These are phyloP conservation scores for Lentinus tigrinus DNA, from an alignment of 768 basidiomycete species.

Conservation along the genomic window DNA sequence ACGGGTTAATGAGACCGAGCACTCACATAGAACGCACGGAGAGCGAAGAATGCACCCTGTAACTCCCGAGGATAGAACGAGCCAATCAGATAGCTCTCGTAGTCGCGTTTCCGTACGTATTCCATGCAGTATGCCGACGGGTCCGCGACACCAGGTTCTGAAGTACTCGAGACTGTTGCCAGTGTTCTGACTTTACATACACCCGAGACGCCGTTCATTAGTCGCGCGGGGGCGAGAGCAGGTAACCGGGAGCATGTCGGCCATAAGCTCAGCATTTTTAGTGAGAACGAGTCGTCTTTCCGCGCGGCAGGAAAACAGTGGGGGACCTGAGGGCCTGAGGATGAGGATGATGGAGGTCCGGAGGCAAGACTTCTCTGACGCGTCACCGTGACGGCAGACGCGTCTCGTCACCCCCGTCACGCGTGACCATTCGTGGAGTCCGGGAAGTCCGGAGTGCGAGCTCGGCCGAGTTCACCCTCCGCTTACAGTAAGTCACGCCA, in stretches of 20 bases:
- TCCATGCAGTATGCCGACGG: constrained; percentile 64
- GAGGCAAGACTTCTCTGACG: neutral
- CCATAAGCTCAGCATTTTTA: neutral
- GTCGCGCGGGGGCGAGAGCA: neutral
- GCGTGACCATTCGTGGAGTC: constrained; percentile 2
- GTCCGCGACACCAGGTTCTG: constrained; percentile 17
- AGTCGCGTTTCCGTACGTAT: constrained; percentile 76
- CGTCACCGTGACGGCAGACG: constrained; percentile 5
- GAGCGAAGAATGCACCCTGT: constrained; percentile 69
- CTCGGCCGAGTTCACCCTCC: neutral
- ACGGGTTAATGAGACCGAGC: neutral
- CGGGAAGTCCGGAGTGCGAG: neutral
- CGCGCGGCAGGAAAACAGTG: neutral
- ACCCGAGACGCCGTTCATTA: neutral
- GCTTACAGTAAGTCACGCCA: neutral
- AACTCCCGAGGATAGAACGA: constrained; percentile 69
- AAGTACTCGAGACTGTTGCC: neutral
- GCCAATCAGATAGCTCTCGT: constrained; percentile 72
- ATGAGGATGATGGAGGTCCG: neutral
- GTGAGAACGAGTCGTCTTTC: too few species aligned
- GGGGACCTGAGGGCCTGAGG: neutral
- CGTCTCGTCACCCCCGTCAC: neutral
- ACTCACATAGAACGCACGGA: constrained; percentile 84
- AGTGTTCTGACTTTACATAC: neutral
- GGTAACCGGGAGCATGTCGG: neutral